phyloP scores from a whole-genome alignment of 1,139 yeast genomes.

The Yamadazyma blattariae region DNA sequence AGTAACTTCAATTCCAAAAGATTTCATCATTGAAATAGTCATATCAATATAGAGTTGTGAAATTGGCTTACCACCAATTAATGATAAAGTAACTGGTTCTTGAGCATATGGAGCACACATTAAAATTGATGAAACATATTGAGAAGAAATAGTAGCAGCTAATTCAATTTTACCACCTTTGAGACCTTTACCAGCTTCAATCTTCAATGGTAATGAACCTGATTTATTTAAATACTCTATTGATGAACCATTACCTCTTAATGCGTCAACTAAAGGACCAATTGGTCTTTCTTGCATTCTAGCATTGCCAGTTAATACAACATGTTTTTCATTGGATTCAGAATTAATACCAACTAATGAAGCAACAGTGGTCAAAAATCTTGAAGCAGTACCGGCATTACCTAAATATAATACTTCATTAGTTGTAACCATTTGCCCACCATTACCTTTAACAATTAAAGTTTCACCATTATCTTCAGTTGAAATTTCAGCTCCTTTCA shows the following conservation, averaged over 20 bases:
- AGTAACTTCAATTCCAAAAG: slow-evolving; percentile 81
- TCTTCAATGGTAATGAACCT: slow-evolving; percentile 85
- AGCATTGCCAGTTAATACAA: slow-evolving; percentile 85
- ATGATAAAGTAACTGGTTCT: slow-evolving; percentile 78
- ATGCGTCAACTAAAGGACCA: slow-evolving; percentile 93
- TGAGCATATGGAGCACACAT: slow-evolving; percentile 98
- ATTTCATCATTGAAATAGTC: slow-evolving; percentile 94
- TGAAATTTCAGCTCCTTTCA: slow-evolving; percentile 79
- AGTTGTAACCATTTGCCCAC: slow-evolving; percentile 68
- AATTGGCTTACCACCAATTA: slow-evolving; percentile 96
- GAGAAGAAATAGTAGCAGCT: slow-evolving; percentile 96
- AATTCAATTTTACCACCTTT: slow-evolving; percentile 91
- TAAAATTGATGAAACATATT: slow-evolving; percentile 90
- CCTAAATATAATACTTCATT: slow-evolving; percentile 76
- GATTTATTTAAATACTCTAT: slow-evolving; percentile 67
- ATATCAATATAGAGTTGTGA: slow-evolving; percentile 94
- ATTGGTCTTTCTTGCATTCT: slow-evolving; percentile 98
- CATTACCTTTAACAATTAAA: slow-evolving; percentile 81
- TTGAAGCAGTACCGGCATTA: slow-evolving; percentile 97
- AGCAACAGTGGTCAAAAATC: slow-evolving; percentile 90
- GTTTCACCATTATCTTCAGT: slow-evolving; percentile 89
- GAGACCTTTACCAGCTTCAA: slow-evolving; percentile 67
- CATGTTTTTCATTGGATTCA: slow-evolving; percentile 34
- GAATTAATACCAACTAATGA: slow-evolving; percentile 56
- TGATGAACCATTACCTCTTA: slow-evolving; percentile 72